Evolutionary conservation across 2,329 filamentous ascomycete genomes (phyloP).

Genomic region (Apiospora pterosperma): DNA sequence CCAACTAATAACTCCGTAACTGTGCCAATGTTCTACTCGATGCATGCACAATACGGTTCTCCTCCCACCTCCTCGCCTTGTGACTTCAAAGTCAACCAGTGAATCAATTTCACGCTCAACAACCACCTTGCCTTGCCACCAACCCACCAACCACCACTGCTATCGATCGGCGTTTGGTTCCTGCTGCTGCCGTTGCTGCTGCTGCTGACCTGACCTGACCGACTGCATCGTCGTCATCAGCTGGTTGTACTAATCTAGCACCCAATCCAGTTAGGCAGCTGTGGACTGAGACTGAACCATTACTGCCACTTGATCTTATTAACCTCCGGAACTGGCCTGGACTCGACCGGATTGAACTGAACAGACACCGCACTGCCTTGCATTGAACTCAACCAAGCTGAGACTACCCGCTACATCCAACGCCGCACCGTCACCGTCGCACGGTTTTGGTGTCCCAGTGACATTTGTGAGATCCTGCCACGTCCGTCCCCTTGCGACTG

Average conservation of each 20-base stretch:
- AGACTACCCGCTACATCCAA: conserved; percentile 1
- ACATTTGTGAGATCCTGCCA: background rate
- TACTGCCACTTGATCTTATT: background rate
- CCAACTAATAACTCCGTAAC: too few species aligned
- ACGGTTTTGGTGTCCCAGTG: conserved; percentile 1
- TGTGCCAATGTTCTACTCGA: too few species aligned
- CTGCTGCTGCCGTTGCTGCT: too few species aligned
- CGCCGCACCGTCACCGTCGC: conserved; percentile 2
- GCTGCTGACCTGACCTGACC: too few species aligned
- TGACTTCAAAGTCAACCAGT: too few species aligned
- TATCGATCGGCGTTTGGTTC: too few species aligned
- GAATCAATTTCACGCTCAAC: too few species aligned
- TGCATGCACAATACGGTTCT: too few species aligned
- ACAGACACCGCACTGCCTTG: background rate
- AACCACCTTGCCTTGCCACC: too few species aligned
- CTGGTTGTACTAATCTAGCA: background rate
- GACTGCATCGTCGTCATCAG: background rate
- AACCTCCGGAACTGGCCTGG: background rate
- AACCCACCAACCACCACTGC: too few species aligned
- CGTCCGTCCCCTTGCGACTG: background rate
- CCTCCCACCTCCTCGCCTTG: too few species aligned
- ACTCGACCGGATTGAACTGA: conserved; percentile 1
- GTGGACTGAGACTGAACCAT: background rate
- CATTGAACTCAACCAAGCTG: background rate
- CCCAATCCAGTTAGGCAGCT: conserved; percentile 4